These are phyloP conservation scores for Penicillium olsonii DNA, from an alignment of 2,329 filamentous ascomycete genomes.

Conservation along the genomic window DNA sequence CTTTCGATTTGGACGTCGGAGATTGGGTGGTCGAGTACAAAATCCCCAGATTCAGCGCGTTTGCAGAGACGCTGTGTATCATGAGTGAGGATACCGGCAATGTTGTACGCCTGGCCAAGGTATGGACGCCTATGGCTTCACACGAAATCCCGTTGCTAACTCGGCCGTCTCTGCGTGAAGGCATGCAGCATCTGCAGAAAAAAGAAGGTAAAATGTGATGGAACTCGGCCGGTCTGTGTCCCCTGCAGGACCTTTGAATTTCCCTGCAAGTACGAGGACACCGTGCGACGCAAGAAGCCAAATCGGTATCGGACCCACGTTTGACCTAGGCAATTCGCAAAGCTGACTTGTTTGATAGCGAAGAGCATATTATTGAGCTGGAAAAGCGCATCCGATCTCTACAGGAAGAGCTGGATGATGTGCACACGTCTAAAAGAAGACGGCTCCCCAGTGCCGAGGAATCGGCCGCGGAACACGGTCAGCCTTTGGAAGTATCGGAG, in stretches of 20 bases:
- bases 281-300: background rate
- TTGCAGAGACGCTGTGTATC: background rate
- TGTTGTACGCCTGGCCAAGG: constrained; percentile 4
- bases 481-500: background rate
- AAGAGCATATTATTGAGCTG: background rate
- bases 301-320: constrained; percentile 1
- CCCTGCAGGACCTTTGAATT: constrained; percentile 12
- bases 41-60: background rate
- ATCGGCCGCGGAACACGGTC: background rate
- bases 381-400: constrained; percentile 1
- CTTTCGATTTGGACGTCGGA: background rate
- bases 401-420: constrained; percentile 5
- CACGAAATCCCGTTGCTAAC: background rate
- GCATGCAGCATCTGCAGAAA: constrained; percentile 8
- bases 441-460: background rate
- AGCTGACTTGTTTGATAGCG: background rate
- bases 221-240: constrained; percentile 11
- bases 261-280: constrained; percentile 8
- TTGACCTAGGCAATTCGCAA: background rate
- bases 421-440: background rate
- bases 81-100: background rate
- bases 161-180: constrained; percentile 1
- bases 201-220: constrained; percentile 18
- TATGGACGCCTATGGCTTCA: background rate
- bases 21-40: background rate